These are phyloP conservation scores for Nicotiana tabacum DNA, from an alignment of 257 asterid species.

Conservation along the genomic window DNA sequence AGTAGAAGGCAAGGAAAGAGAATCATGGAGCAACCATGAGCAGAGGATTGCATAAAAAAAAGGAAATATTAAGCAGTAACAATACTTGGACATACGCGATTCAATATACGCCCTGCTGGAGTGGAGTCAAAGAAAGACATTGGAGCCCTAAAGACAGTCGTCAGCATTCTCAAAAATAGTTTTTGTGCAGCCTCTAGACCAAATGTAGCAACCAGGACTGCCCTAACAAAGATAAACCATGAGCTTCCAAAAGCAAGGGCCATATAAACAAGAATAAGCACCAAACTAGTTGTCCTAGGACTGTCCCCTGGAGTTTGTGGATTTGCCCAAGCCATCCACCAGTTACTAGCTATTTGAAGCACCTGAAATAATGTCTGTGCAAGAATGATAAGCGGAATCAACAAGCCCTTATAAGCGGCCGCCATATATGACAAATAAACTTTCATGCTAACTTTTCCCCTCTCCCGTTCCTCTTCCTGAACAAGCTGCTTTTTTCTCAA, in stretches of 20 bases:
- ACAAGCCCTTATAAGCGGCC: constrained; percentile 91
- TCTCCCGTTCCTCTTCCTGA: constrained; percentile 97
- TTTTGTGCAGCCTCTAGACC: constrained; percentile 98
- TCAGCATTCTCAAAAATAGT: constrained; percentile 73
- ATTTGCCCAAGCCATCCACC: constrained; percentile 99
- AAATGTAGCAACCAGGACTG: constrained; percentile 92
- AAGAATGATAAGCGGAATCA: constrained; percentile 78
- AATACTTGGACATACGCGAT: constrained; percentile 59
- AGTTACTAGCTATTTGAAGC: constrained; percentile 97
- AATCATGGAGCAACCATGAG: constrained; percentile 4
- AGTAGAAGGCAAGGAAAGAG: constrained; percentile 4
- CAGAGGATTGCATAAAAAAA: not conserved
- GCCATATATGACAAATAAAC: constrained; percentile 87
- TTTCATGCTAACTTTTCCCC: constrained; percentile 97
- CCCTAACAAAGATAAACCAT: constrained; percentile 83
- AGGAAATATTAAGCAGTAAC: not conserved
- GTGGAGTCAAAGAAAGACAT: constrained; percentile 98
- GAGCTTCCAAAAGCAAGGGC: constrained; percentile 99
- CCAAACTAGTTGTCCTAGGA: constrained; percentile 65
- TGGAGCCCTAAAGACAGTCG: constrained; percentile 72
- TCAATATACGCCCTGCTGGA: constrained; percentile 89
- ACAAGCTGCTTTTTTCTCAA: constrained; percentile 88
- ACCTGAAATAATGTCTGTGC: constrained; percentile 92
- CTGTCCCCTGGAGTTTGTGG: constrained; percentile 86
- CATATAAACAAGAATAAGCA: constrained; percentile 82